Conservation (phyloP, 2,329 filamentous ascomycete species). For the Colletotrichum lentis region DNA sequence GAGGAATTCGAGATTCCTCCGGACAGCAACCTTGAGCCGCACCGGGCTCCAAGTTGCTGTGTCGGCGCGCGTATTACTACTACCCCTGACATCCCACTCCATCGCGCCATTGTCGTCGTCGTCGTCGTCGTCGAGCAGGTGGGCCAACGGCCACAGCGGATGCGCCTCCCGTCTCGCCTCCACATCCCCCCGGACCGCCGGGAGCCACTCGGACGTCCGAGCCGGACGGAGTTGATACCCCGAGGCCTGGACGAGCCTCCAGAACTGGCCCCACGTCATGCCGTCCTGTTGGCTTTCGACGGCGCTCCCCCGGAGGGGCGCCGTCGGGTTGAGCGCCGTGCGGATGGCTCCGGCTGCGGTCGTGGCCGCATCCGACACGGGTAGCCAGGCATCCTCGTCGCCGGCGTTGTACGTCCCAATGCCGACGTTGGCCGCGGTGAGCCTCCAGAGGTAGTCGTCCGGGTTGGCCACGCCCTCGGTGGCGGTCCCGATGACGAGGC, state of each 20-base stretch:
- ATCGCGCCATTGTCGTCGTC: no score
- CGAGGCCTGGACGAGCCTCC: neutral
- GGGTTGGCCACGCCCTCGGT: conserved; percentile 40
- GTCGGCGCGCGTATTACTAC: no score
- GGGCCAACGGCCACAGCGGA: conserved; percentile 28
- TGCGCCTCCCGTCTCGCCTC: neutral
- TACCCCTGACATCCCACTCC: neutral
- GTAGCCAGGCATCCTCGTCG: conserved; percentile 23
- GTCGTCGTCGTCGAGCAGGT: conserved; percentile 16
- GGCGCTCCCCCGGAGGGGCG: neutral
- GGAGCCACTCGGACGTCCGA: neutral
- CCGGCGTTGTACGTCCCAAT: conserved; percentile 36
- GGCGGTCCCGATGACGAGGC: conserved; percentile 40
- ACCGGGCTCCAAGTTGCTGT: no score
- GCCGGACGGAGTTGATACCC: conserved; percentile 7
- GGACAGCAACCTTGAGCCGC: conserved; percentile 20
- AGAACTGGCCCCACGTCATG: conserved; percentile 27
- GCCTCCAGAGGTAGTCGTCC: conserved; percentile 40
- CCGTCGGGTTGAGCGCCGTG: neutral
- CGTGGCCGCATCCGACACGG: conserved; percentile 11
- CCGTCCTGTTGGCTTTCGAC: conserved; percentile 16
- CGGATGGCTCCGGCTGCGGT: conserved; percentile 1
- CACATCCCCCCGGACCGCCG: conserved; percentile 10
- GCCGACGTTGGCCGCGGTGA: conserved; percentile 33
- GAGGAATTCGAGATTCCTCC: conserved; percentile 9